Percentiles rank a stretch among this genome's conserved stretches.
These are phyloP conservation scores for Podila clonocystis DNA, from an alignment of 192 early-diverging fungal species.

Conservation along the genomic window DNA sequence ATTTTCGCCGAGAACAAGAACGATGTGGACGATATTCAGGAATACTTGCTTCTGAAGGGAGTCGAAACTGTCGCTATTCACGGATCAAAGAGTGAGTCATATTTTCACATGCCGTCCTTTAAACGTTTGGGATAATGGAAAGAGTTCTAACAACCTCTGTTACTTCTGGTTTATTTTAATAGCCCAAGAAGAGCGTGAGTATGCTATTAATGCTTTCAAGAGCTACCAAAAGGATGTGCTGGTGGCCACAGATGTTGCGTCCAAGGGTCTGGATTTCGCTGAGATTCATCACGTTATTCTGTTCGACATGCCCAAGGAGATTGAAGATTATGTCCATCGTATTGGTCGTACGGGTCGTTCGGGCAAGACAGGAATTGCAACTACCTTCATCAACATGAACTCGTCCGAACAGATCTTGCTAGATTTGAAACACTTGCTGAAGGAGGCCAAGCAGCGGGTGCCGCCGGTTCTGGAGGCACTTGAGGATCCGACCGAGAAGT, in stretches of 20 bases:
- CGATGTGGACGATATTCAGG: constrained; percentile 99
- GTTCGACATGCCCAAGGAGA: constrained; percentile 99
- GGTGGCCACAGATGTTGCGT: constrained; percentile 96
- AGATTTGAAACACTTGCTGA: constrained; percentile 92
- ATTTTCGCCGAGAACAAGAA: constrained; percentile 99
- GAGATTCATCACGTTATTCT: constrained; percentile 99
- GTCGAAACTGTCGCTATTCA: constrained; percentile 96
- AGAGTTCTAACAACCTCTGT: neutral
- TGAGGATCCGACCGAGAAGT: constrained; percentile 91
- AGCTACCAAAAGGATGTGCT: constrained; percentile 93
- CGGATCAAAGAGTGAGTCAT: constrained; percentile 83
- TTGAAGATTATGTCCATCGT: constrained; percentile 98
- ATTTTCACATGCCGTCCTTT: too few species aligned
- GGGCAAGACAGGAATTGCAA: constrained; percentile 96
- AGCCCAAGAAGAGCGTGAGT: constrained; percentile 98
- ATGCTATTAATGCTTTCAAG: constrained; percentile 92
- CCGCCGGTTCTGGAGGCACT: constrained; percentile 87
- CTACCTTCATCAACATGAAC: constrained; percentile 95
- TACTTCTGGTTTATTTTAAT: constrained; percentile 7
- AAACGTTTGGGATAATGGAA: neutral
- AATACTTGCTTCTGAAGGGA: constrained; percentile 94
- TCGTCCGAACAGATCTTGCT: constrained; percentile 94
- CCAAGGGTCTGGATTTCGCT: constrained; percentile 95
- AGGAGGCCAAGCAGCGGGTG: constrained; percentile 92
- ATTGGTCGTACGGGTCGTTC: constrained; percentile 98